Evolutionary conservation across 306 rosid genomes (phyloP).

Genomic region (Chamaecrista fasciculata): DNA sequence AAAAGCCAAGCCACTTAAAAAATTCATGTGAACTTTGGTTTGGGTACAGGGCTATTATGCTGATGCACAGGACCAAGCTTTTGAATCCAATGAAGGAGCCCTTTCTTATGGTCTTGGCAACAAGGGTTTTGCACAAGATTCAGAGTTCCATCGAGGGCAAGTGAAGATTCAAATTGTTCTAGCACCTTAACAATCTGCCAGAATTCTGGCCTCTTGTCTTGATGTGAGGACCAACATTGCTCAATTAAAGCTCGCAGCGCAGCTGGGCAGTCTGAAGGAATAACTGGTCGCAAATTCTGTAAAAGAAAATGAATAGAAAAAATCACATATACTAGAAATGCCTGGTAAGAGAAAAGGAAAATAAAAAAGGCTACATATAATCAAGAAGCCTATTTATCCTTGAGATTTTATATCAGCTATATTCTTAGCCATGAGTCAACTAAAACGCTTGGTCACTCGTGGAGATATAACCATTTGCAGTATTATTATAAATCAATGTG

Average conservation of each 20-base stretch:
- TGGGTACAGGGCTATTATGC: conserved; percentile 50
- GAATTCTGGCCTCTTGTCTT: conserved; percentile 85
- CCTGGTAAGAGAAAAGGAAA: neutral
- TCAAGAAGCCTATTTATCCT: neutral
- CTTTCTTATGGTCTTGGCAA: conserved; percentile 81
- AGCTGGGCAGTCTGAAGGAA: conserved; percentile 64
- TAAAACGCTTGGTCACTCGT: neutral
- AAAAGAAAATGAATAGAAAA: conserved; percentile 17
- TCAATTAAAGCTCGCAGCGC: conserved; percentile 78
- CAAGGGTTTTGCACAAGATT: conserved; percentile 41
- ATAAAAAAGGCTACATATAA: conserved; percentile 4
- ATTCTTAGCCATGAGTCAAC: conserved; percentile 17
- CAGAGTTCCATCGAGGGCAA: conserved; percentile 67
- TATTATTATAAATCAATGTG: conserved; percentile 7
- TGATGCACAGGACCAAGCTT: conserved; percentile 75
- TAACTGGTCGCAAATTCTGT: conserved; percentile 73
- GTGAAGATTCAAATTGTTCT: conserved; percentile 73
- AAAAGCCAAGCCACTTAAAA: conserved; percentile 45
- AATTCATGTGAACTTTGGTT: conserved; percentile 76
- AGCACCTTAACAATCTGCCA: conserved; percentile 88
- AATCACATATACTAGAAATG: conserved; percentile 24
- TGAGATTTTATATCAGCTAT: neutral
- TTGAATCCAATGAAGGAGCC: conserved; percentile 85
- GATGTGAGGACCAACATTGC: conserved; percentile 83
- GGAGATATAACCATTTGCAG: conserved; percentile 10